phyloP scores from a whole-genome alignment of 1,139 yeast genomes.

The Geotrichum europaeum region DNA sequence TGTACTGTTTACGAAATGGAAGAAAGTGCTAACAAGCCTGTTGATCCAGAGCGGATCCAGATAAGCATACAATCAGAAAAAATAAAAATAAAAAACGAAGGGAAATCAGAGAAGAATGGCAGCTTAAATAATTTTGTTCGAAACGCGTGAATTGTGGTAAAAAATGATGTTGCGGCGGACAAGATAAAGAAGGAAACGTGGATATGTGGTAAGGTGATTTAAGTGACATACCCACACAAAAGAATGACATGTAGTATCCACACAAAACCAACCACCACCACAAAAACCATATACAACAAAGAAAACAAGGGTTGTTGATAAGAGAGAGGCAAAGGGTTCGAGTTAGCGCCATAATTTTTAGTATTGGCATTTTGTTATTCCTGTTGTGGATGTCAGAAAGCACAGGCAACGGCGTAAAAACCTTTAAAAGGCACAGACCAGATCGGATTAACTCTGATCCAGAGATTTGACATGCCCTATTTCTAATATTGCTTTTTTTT shows the following conservation, averaged over 20 bases:
- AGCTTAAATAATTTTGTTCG: neutral
- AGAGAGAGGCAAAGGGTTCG: too few relatives aligned
- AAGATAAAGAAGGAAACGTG: neutral
- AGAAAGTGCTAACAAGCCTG: neutral
- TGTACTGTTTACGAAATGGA: neutral
- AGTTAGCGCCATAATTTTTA: neutral
- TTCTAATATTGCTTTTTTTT: neutral
- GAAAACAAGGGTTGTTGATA: neutral
- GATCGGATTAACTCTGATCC: neutral
- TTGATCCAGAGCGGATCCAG: neutral
- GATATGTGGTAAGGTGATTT: neutral
- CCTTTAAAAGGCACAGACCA: neutral
- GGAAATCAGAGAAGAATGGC: neutral
- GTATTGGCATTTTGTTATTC: neutral
- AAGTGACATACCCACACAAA: neutral
- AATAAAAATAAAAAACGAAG: neutral
- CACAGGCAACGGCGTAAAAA: neutral
- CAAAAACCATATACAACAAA: neutral
- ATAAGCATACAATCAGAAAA: neutral
- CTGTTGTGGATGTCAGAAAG: neutral
- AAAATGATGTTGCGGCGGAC: neutral
- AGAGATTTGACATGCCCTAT: neutral
- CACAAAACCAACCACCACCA: neutral
- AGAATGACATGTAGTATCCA: neutral
- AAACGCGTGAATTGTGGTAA: neutral